Base-by-base conservation (phyloP, 495 filamentous ascomycete species). In the Neurospora sp. region DNA sequence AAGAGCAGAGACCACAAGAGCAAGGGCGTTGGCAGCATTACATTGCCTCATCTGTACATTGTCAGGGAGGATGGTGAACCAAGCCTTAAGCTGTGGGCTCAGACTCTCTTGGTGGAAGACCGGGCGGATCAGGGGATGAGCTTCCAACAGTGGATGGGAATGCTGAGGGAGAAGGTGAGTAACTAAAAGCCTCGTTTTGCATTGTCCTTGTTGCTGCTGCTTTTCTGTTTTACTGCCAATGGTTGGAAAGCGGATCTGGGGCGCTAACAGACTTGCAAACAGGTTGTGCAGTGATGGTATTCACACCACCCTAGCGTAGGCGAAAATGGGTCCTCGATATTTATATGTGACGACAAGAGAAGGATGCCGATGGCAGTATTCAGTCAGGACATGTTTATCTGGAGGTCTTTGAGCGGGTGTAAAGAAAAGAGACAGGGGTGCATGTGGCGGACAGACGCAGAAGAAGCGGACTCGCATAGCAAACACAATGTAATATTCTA, bases 21-120 rank as follows among this genome's bases (percentile, higher is more conserved):
- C 23, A 92, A 91, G 81, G 93, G 94, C 3, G 93, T 93, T 11
- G 96, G 96, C 62, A 96, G 93, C 80, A 97, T 98, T 74, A 87
- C 92, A 40, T 89, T 97, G 70, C 96, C 96, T 38, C 93, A 96
- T 78, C 85, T 99, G 72, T 98, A 98, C 78, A 88, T 98, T 76
- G 92, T 99, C 70, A 90, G 94, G 75, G 94, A 97, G 81, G 96
- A 98, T 77, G 96, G 96, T 39, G 96, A 99, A 84, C 96, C 96
- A 31, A 93, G 93, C 70, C 85, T 99, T 82, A 94, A 94, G 80
- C 84, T 99, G 74, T 99, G 96, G 96, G 96, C 96, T 37, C 93
- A 96, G 87, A 97, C 96, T 62, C 87, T 98, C 85, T 84, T 98
- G 81, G 91, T 99, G 70, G 96, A 99, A 83, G 96, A 99, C 82